phyloP scores from a whole-genome alignment of 768 basidiomycete genomes.

The Panus rudis region DNA sequence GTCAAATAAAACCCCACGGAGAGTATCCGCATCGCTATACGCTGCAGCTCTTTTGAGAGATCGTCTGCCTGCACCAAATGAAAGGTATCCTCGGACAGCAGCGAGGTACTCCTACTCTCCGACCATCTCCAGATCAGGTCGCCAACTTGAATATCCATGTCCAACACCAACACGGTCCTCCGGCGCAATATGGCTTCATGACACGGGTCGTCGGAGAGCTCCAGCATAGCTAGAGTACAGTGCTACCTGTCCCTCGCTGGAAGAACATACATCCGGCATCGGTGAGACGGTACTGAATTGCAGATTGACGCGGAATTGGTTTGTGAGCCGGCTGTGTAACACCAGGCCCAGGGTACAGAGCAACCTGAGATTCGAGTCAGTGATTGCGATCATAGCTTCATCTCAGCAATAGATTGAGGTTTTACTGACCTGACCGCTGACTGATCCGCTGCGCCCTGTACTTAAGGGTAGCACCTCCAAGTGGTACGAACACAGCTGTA shows the following conservation, averaged over 20 bases:
- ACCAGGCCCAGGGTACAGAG: conserved; percentile 51
- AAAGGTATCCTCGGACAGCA: too few species aligned
- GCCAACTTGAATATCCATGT: too few species aligned
- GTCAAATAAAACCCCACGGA: too few species aligned
- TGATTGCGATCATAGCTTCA: background rate
- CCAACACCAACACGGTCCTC: too few species aligned
- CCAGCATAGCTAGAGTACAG: conserved; percentile 61
- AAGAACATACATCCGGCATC: conserved; percentile 65
- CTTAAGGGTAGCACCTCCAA: conserved; percentile 65
- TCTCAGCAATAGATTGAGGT: background rate
- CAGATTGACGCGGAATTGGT: conserved; percentile 43
- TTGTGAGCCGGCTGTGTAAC: conserved; percentile 27
- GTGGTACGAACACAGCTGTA: conserved; percentile 62
- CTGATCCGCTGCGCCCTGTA: conserved; percentile 70
- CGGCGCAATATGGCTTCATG: too few species aligned
- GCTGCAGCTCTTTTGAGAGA: too few species aligned
- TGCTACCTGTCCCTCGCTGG: conserved; percentile 61
- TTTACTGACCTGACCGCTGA: conserved; percentile 71
- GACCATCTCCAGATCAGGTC: too few species aligned
- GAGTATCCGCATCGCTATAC: too few species aligned
- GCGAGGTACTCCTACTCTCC: too few species aligned
- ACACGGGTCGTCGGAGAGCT: too few species aligned
- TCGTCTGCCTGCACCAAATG: too few species aligned
- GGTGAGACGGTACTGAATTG: conserved; percentile 66
- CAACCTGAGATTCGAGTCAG: conserved; percentile 36